Conservation (phyloP, 768 basidiomycete genomes). For the Lactarius quietus region DNA sequence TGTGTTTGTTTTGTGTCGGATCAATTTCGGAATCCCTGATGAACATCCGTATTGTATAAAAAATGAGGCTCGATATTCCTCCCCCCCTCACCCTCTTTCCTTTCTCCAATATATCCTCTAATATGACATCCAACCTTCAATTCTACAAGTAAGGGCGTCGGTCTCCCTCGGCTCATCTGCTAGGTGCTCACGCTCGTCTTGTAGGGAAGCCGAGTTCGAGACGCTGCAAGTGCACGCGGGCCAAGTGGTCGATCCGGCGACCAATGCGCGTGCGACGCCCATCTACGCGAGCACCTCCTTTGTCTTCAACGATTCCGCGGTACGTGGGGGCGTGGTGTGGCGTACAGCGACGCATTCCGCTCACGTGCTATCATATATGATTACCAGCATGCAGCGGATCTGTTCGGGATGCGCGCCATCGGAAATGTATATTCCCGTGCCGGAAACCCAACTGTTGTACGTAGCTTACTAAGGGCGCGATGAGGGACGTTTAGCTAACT, state of each 20-base stretch:
- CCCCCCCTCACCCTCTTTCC: not conserved
- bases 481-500: not conserved
- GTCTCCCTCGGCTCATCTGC: no score
- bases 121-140: conserved; percentile 5
- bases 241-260: conserved; percentile 56
- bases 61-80: no score
- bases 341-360: not conserved
- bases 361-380: not conserved
- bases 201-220: conserved; percentile 63
- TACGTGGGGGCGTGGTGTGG: conserved; percentile 37
- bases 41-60: no score
- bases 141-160: conserved; percentile 6
- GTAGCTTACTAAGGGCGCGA: conserved; percentile 26
- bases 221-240: conserved; percentile 80
- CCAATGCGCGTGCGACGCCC: conserved; percentile 72
- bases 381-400: conserved; percentile 61
- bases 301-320: conserved; percentile 67
- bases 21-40: no score
- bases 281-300: conserved; percentile 75
- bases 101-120: no score
- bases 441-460: conserved; percentile 61
- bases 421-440: conserved; percentile 69
- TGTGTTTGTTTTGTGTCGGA: no score
- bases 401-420: conserved; percentile 59
- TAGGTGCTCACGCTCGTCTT: not conserved